phyloP scores from a whole-genome alignment of 2,329 filamentous ascomycete species.

The Ophiostoma quercus region DNA sequence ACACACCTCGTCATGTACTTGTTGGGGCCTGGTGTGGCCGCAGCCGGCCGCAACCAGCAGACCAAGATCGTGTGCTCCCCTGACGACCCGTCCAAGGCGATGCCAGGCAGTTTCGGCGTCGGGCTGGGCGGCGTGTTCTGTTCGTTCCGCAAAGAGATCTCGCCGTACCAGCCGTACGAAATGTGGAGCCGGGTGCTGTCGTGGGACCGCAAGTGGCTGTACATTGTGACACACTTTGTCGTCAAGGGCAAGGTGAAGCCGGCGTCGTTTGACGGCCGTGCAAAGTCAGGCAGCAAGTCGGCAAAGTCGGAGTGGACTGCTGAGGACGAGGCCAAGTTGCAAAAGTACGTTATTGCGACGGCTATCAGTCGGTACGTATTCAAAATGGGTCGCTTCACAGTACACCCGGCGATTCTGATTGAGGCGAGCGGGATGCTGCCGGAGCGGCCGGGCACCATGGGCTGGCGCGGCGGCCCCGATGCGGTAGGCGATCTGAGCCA shows the following conservation, averaged over 20 bases:
- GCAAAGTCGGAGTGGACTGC: conserved; percentile 28
- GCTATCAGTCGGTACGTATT: conserved; percentile 76
- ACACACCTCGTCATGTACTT: conserved; percentile 72
- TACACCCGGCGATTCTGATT: conserved; percentile 74
- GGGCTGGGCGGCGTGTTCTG: conserved; percentile 69
- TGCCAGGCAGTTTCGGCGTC: conserved; percentile 53
- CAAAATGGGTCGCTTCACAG: conserved; percentile 74
- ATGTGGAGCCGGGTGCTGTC: conserved; percentile 64
- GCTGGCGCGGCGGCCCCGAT: conserved; percentile 41
- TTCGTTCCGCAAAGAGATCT: conserved; percentile 68
- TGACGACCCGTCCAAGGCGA: conserved; percentile 38
- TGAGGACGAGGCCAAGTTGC: conserved; percentile 43
- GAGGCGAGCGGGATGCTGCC: conserved; percentile 69
- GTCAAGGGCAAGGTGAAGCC: conserved; percentile 55
- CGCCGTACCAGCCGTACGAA: conserved; percentile 63
- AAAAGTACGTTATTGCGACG: conserved; percentile 64
- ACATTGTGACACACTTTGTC: conserved; percentile 69
- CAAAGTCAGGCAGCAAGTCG: conserved; percentile 15
- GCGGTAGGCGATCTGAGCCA: conserved; percentile 36
- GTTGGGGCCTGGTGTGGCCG: conserved; percentile 53
- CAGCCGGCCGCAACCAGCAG: conserved; percentile 45
- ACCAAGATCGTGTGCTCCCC: conserved; percentile 47
- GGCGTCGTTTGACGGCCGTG: conserved; percentile 47
- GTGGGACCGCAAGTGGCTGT: conserved; percentile 81
- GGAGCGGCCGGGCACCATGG: conserved; percentile 58